Evolutionary conservation across 2,329 filamentous ascomycete genomes (phyloP).

Genomic region (Monosporascus ibericus): DNA sequence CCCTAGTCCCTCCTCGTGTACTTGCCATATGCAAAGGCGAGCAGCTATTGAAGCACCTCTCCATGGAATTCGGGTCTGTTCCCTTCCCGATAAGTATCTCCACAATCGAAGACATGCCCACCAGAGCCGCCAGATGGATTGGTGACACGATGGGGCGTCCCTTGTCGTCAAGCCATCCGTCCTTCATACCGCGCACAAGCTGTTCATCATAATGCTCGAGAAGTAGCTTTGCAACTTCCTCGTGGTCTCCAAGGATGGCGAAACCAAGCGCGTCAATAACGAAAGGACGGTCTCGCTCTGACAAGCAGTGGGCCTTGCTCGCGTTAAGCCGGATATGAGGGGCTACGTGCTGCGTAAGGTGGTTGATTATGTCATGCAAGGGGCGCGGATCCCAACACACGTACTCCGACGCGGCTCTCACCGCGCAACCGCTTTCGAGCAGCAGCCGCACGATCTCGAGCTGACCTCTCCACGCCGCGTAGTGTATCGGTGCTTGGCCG

Average conservation of each 20-base stretch:
- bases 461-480: background rate
- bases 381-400: background rate
- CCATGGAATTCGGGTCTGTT: background rate
- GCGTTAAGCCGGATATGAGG: background rate
- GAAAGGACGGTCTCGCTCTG: background rate
- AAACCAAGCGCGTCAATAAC: background rate
- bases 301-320: background rate
- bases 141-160: background rate
- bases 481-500: background rate
- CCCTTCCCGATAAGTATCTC: background rate
- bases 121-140: background rate
- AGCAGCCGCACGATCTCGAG: background rate
- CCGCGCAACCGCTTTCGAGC: background rate
- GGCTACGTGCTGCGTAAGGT: background rate
- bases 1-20: background rate
- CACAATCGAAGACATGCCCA: background rate
- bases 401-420: background rate
- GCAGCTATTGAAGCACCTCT: background rate
- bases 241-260: background rate
- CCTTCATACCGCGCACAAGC: background rate
- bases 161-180: background rate
- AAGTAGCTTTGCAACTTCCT: background rate
- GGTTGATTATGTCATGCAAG: background rate
- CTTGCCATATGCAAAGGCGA: background rate
- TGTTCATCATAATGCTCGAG: background rate